These are phyloP conservation scores for Trichoderma simmonsii DNA, from an alignment of 2,329 filamentous ascomycete species.

Conservation along the genomic window DNA sequence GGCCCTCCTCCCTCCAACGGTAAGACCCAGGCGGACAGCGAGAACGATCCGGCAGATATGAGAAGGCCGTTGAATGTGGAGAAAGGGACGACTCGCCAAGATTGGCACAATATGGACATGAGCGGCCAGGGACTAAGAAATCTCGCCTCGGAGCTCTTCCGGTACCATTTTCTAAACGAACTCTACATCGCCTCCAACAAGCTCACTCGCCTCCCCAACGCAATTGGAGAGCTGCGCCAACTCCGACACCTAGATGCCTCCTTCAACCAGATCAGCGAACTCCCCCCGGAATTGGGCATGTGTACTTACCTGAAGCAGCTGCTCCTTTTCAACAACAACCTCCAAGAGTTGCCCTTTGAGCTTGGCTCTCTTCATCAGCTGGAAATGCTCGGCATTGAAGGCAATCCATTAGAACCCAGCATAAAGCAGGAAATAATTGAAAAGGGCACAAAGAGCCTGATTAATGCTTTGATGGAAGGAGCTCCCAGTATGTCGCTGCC, in stretches of 20 bases:
- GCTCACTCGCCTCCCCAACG: constrained; percentile 71
- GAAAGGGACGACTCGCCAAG: constrained; percentile 65
- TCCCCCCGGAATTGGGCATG: constrained; percentile 94
- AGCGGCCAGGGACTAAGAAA: constrained; percentile 92
- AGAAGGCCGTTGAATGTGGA: constrained; percentile 64
- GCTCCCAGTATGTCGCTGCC: constrained; percentile 66
- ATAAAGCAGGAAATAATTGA: constrained; percentile 82
- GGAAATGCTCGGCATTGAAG: constrained; percentile 86
- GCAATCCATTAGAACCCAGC: constrained; percentile 76
- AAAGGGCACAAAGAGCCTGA: constrained; percentile 79
- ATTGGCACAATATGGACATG: constrained; percentile 92
- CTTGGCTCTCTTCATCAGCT: constrained; percentile 85
- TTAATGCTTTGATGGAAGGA: constrained; percentile 78
- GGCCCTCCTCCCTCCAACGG: constrained; percentile 51
- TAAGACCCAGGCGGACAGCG: constrained; percentile 45
- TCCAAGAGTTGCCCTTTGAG: constrained; percentile 78
- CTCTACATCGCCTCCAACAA: constrained; percentile 94
- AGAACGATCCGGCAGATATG: constrained; percentile 55
- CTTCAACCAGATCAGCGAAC: constrained; percentile 74
- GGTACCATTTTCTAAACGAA: constrained; percentile 85
- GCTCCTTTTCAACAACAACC: constrained; percentile 84
- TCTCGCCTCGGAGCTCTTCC: constrained; percentile 74
- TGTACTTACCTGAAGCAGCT: constrained; percentile 86
- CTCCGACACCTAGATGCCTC: constrained; percentile 84
- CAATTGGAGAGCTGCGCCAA: constrained; percentile 78